phyloP scores from a whole-genome alignment of 768 basidiomycete species.

The Cystobasidium ongulense region DNA sequence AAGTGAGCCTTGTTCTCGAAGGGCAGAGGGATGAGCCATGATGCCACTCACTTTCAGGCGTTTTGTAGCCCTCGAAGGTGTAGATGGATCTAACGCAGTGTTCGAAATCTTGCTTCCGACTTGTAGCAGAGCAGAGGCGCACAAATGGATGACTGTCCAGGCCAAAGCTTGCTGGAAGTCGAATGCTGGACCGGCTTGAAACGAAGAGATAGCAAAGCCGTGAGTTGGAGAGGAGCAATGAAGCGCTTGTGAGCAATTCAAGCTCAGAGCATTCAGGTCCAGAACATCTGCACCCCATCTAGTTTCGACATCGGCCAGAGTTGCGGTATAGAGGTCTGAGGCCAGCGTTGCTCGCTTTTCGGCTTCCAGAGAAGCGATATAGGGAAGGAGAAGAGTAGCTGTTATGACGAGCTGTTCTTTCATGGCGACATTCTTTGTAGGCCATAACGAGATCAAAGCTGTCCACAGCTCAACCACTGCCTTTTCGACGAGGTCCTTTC shows the following conservation, averaged over 20 bases:
- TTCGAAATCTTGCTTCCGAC: not conserved
- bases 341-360: constrained; percentile 1
- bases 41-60: not conserved
- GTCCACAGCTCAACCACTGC: constrained; percentile 63
- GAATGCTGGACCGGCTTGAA: constrained; percentile 67
- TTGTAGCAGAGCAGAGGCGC: constrained; percentile 61
- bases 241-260: not conserved
- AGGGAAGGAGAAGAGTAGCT: constrained; percentile 46
- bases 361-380: not conserved
- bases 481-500: constrained; percentile 52
- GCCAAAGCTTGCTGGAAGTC: constrained; percentile 60
- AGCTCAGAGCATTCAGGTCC: constrained; percentile 31
- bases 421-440: constrained; percentile 62
- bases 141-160: constrained; percentile 71
- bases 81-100: not conserved
- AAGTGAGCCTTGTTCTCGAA: not conserved
- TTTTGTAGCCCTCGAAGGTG: not conserved
- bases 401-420: constrained; percentile 75
- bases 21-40: not conserved
- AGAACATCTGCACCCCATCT: constrained; percentile 35
- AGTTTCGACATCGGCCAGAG: constrained; percentile 35
- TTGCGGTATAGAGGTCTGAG: constrained; percentile 31
- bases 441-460: constrained; percentile 62
- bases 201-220: constrained; percentile 57
- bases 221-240: constrained; percentile 40